Evolutionary conservation across 2,329 filamentous ascomycete genomes (phyloP), one percentile per base, ranked within the genome.

Genomic region (Xylaria sp.): DNA sequence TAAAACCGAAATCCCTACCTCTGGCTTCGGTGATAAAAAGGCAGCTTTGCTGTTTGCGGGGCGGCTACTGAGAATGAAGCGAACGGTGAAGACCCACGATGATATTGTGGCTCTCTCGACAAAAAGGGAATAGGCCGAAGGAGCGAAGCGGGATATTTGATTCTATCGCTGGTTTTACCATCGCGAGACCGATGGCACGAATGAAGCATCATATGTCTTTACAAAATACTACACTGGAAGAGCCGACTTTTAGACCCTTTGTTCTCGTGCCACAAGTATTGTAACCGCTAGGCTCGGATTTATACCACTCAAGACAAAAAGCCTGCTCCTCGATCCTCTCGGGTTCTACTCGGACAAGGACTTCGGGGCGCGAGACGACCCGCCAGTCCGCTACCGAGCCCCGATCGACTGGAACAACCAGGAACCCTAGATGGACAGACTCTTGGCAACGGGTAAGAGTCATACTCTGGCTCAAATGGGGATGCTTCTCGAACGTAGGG

Each of bases 361-460:
- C 57, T 67, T 72, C 71, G 71, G 71, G 64, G 59, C 69, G 71
- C 71, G 71, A 73, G 71, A 60, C 33, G 67, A 64, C 67, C 71
- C 69, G 69, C 64, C 67, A 69, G 64, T 68, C 71, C 71, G 71
- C 64, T 68, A 68, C 69, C 71, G 61, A 68, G 65, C 56, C 46
- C 64, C 67, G 64, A 70, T 65, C 66, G 62, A 62, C 60, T 67
- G 64, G 64, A 33, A 64, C 68, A 67, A 64, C 64, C 61, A 64
- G 60, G 62, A 61, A 62, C 62, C 66, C 39, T 46, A 62, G 57
- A 64, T 67, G 54, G 55, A n/a, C 48, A 20, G 15, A 18, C 39
- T 36, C 67, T 69, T 62, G 67, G 63, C 63, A 55, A 52, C 59
- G 67, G 59, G 55, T 61, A 58, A 66, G 63, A 69, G 62, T 66